Conservation (phyloP, 225 moss, liverwort and hornwort species). For the Polytrichum commune region DNA sequence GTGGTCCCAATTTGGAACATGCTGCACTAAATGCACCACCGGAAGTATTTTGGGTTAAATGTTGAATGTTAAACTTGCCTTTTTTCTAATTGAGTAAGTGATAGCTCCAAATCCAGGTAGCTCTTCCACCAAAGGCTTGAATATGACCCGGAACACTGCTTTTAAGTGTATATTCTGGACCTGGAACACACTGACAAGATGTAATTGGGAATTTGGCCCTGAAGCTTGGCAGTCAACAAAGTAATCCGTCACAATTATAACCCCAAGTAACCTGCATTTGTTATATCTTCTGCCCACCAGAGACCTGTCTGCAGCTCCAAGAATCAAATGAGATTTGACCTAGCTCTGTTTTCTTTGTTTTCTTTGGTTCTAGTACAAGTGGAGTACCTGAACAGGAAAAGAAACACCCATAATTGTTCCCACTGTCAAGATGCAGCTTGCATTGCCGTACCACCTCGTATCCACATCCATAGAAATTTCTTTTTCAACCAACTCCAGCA, state of each 20-base stretch:
- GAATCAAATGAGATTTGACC: too few relatives aligned
- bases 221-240: neutral
- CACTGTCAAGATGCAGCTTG: conserved; percentile 80
- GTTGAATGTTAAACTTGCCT: conserved; percentile 32
- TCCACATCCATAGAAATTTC: conserved; percentile 85
- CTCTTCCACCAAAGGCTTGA: conserved; percentile 89
- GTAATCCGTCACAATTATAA: neutral
- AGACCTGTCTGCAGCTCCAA: too few relatives aligned
- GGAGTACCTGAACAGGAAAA: conserved; percentile 69
- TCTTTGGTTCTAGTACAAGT: too few relatives aligned
- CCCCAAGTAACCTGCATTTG: too few relatives aligned
- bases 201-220: neutral
- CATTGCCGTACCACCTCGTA: conserved; percentile 86
- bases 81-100: conserved; percentile 77
- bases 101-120: conserved; percentile 91
- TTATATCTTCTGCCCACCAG: too few relatives aligned
- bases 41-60: too few relatives aligned
- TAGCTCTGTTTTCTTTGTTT: too few relatives aligned
- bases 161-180: conserved; percentile 46
- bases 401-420: conserved; percentile 76
- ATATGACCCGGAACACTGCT: conserved; percentile 59
- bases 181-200: conserved; percentile 18
- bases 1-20: too few relatives aligned
- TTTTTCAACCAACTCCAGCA: conserved; percentile 51
- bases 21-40: too few relatives aligned